Percentiles rank a stretch among this genome's conserved stretches.
Evolutionary conservation across 2,329 filamentous ascomycete species (phyloP).

Genomic region (Daldinia eschscholtzii): DNA sequence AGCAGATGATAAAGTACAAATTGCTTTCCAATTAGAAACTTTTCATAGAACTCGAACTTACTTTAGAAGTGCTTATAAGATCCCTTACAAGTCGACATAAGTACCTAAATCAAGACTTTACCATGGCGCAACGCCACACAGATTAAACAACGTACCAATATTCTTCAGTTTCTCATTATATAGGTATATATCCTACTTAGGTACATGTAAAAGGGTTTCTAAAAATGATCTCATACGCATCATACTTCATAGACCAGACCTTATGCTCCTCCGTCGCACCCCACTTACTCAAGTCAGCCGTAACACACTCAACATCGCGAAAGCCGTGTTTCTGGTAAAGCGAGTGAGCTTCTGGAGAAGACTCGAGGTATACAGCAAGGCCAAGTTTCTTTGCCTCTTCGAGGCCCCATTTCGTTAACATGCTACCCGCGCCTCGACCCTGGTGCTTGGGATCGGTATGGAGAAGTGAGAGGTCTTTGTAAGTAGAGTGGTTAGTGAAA

Average conservation of each 20-base stretch:
- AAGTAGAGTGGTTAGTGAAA: not conserved
- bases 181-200: not conserved
- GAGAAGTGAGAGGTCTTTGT: constrained; percentile 54
- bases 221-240: constrained; percentile 25
- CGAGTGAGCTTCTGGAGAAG: constrained; percentile 52
- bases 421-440: constrained; percentile 55
- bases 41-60: not conserved
- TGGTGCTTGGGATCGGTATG: constrained; percentile 59
- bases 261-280: constrained; percentile 46
- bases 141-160: not conserved
- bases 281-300: constrained; percentile 51
- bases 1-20: not conserved
- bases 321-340: constrained; percentile 58
- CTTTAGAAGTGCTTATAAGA: not conserved
- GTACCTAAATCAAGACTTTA: not conserved
- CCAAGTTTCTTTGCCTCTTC: constrained; percentile 54
- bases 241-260: constrained; percentile 49
- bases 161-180: not conserved
- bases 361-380: constrained; percentile 55
- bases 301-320: constrained; percentile 51
- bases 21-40: not conserved
- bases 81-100: too few relatives aligned
- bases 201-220: not conserved
- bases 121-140: not conserved
- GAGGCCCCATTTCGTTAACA: constrained; percentile 56